These are phyloP conservation scores for Suillus fuscotomentosus DNA, from an alignment of 768 basidiomycete genomes.

Conservation along the genomic window DNA sequence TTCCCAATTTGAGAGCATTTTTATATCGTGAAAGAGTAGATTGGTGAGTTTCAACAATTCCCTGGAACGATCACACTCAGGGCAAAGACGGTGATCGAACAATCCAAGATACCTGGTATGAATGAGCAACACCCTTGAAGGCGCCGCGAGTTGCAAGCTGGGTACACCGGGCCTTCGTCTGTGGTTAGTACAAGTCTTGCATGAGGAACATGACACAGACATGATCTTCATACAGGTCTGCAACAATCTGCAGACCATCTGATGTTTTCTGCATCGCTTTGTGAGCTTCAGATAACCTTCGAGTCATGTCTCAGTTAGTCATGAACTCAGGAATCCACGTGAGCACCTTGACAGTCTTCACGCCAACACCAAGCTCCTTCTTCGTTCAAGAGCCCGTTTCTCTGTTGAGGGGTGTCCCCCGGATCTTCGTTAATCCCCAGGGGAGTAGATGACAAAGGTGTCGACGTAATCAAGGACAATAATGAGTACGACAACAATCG, in stretches of 20 bases:
- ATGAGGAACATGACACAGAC: conserved; percentile 38
- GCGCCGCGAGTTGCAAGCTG: conserved; percentile 28
- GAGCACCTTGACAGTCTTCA: conserved; percentile 65
- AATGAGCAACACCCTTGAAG: too few species aligned
- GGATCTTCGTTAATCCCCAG: conserved; percentile 50
- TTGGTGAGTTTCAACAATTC: too few species aligned
- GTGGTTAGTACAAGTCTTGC: conserved; percentile 8
- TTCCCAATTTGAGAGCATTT: too few species aligned
- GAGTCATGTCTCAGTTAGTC: background rate
- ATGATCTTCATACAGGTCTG: conserved; percentile 78
- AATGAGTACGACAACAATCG: conserved; percentile 71
- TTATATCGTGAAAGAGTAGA: too few species aligned
- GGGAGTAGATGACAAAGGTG: conserved; percentile 51
- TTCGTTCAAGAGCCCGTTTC: conserved; percentile 61
- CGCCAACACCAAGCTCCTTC: conserved; percentile 89
- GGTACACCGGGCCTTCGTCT: conserved; percentile 61
- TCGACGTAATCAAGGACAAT: conserved; percentile 72
- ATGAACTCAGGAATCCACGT: background rate
- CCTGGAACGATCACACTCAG: too few species aligned
- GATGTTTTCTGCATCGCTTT: conserved; percentile 72
- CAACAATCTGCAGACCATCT: conserved; percentile 71
- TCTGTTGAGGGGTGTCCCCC: conserved; percentile 33
- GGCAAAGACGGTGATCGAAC: too few species aligned
- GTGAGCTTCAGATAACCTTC: conserved; percentile 74
- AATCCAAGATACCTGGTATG: too few species aligned